Evolutionary conservation across 352 stramenopile genomes (phyloP), one percentile per base, ranked within the genome.

Genomic region (Phytophthora kernoviae): DNA sequence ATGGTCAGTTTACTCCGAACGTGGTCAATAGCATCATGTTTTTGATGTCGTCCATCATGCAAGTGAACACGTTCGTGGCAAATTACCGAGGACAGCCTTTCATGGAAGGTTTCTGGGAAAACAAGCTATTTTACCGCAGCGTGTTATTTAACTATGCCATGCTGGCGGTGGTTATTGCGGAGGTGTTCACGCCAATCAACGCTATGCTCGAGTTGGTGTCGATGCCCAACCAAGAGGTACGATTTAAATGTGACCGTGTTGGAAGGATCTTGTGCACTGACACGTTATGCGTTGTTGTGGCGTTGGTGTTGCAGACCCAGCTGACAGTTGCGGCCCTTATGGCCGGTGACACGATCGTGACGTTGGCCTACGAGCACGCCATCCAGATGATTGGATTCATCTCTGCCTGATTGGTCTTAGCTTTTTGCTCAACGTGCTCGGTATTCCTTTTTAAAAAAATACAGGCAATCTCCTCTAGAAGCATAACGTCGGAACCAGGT

Each of bases 11-110:
- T 74, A 92, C 95, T 54, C 97, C 98, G 2, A 99, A 99, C 68
- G 88, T 98, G 5, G 92, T 99, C 68, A 99, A 99, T 65, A 98
- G 94, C 12, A 96, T 98, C 22, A 98, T 99, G 49, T 99, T 99
- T 77, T 72, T 99, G 9, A 77, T 99, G 50, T 98, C 88, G 46
- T 87, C 91, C 20, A 75, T 98, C 51, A 89, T 95, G 71, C 91
- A 87, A 39, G 85, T 99, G 15, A 99, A 98, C 68, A 98, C 98
- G 3, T 99, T 99, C 63, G 82, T 94, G 5, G 94, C 98, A 6
- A 99, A 99, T 75, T 99, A 99, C 81, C 87, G 94, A 65, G 98
- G 98, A 11, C 84, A 95, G 51, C 98, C 98, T n/a, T 99, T 99
- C 75, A 98, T 99, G 92, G 94, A 99, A 79, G 94, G 87, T 53